Conservation (phyloP, 2,329 filamentous ascomycete species). For the Diplodia scrobiculata region DNA sequence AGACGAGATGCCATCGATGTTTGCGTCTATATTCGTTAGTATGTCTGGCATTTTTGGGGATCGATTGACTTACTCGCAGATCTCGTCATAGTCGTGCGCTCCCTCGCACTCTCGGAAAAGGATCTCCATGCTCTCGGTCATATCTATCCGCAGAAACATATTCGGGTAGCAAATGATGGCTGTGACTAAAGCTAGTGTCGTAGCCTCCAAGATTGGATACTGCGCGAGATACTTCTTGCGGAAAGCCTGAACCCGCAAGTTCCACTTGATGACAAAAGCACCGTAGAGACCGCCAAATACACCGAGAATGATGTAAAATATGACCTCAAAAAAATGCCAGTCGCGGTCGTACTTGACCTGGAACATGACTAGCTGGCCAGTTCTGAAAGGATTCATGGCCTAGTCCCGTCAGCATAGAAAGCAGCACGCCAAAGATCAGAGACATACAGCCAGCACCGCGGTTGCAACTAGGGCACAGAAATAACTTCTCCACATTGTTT, state of each 20-base stretch:
- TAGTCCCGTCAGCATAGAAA: constrained; percentile 34
- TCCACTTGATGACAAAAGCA: constrained; percentile 97
- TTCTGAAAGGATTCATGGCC: constrained; percentile 97
- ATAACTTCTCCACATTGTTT: constrained; percentile 97
- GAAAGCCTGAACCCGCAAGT: constrained; percentile 85
- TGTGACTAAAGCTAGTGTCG: constrained; percentile 77
- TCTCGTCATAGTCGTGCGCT: constrained; percentile 80
- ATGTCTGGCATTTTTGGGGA: constrained; percentile 36
- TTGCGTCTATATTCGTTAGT: constrained; percentile 51
- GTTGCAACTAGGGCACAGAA: constrained; percentile 96
- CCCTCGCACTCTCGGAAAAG: constrained; percentile 92
- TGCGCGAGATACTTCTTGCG: constrained; percentile 86
- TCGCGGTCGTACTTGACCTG: constrained; percentile 92
- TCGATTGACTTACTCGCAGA: constrained; percentile 68
- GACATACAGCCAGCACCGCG: constrained; percentile 72
- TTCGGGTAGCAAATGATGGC: constrained; percentile 97
- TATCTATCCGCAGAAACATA: constrained; percentile 91
- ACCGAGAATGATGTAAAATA: constrained; percentile 90
- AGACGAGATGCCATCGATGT: constrained; percentile 74
- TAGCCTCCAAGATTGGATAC: constrained; percentile 84
- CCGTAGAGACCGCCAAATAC: constrained; percentile 94
- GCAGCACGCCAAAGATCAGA: neutral
- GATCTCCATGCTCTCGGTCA: constrained; percentile 99
- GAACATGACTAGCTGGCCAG: constrained; percentile 98
- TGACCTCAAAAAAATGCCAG: constrained; percentile 96